Percentiles rank a stretch among this genome's conserved stretches.
Conservation (phyloP, 75 land plant species). For the Picea glauca region DNA sequence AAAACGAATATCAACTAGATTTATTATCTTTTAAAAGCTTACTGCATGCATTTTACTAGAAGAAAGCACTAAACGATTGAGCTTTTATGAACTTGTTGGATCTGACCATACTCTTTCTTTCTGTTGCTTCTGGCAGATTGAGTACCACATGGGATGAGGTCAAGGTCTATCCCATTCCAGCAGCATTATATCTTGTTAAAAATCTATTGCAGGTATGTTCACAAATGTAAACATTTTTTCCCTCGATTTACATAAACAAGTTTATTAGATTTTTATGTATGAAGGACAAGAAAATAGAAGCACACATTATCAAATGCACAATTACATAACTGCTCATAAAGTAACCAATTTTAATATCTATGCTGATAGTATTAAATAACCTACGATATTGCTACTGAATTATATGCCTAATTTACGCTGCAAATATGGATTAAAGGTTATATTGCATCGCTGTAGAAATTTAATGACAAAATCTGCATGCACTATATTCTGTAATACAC, state of each 20-base stretch:
- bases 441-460: no score
- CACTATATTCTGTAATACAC: no score
- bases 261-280: neutral
- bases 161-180: constrained; percentile 90
- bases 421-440: no score
- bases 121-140: constrained; percentile 34
- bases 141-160: constrained; percentile 76
- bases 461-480: no score
- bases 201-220: constrained; percentile 76
- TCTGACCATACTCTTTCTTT: neutral
- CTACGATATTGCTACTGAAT: no score
- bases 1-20: neutral
- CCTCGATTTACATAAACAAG: no score
- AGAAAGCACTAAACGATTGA: neutral
- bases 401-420: no score
- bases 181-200: constrained; percentile 81
- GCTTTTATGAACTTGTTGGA: neutral
- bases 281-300: neutral
- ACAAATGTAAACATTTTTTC: neutral
- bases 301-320: neutral
- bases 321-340: neutral
- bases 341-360: neutral
- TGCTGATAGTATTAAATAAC: no score
- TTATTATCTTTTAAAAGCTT: neutral
- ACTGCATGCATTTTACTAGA: neutral